phyloP scores from a whole-genome alignment of 768 basidiomycete species.

The Tylopilus rubrobrunneus region DNA sequence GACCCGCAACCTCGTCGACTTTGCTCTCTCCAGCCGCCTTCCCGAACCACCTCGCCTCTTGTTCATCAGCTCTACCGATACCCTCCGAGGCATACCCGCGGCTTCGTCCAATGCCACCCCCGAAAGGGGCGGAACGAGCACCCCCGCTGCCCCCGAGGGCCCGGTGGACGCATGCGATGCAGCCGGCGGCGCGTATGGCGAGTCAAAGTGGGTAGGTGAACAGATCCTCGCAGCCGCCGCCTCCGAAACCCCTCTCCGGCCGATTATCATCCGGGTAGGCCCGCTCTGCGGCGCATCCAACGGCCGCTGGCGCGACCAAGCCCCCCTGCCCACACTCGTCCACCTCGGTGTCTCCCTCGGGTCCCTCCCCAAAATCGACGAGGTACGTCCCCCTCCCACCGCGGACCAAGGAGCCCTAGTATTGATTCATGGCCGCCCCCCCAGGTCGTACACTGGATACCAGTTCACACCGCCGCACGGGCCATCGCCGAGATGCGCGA shows the following conservation, averaged over 20 bases:
- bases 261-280: constrained; percentile 34
- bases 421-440: no score
- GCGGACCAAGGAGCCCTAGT: no score
- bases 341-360: constrained; percentile 15
- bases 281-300: constrained; percentile 34
- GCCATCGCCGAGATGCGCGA: constrained; percentile 18
- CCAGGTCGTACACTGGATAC: constrained; percentile 1
- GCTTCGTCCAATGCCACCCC: background rate
- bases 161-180: constrained; percentile 8
- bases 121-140: background rate
- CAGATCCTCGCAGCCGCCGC: constrained; percentile 21
- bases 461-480: constrained; percentile 8
- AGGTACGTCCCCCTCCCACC: constrained; percentile 12
- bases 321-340: constrained; percentile 37
- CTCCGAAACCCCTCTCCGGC: constrained; percentile 17
- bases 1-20: constrained; percentile 33
- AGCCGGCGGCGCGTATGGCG: constrained; percentile 8
- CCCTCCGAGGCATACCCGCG: background rate
- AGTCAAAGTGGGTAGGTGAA: constrained; percentile 24
- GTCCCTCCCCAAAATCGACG: constrained; percentile 17
- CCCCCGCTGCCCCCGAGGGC: background rate
- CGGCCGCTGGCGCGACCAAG: constrained; percentile 37
- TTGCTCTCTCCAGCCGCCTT: constrained; percentile 33
- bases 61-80: constrained; percentile 30
- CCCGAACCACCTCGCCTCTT: constrained; percentile 27